phyloP scores from a whole-genome alignment of 2,329 filamentous ascomycete genomes.

The Allantophomopsis cytisporea region DNA sequence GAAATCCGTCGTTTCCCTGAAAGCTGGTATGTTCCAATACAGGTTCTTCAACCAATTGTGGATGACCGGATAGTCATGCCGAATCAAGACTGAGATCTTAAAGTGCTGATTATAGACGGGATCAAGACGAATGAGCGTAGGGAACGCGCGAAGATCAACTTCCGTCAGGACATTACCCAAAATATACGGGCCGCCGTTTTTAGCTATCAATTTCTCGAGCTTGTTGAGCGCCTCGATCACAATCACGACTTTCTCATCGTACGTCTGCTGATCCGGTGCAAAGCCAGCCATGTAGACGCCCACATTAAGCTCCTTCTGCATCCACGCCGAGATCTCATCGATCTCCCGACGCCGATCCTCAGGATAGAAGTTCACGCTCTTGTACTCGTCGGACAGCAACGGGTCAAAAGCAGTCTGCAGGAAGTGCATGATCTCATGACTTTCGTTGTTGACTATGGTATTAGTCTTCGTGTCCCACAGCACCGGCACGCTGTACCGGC shows the following conservation, averaged over 20 bases:
- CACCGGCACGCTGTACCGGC: conserved; percentile 53
- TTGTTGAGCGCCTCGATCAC: conserved; percentile 69
- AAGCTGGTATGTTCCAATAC: conserved; percentile 50
- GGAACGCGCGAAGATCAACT: conserved; percentile 60
- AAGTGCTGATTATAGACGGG: conserved; percentile 53
- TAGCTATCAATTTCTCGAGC: conserved; percentile 53
- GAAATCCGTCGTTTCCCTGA: conserved; percentile 24
- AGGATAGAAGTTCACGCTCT: conserved; percentile 53
- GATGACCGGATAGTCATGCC: conserved; percentile 39
- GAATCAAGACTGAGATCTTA: conserved; percentile 38
- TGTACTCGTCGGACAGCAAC: conserved; percentile 42
- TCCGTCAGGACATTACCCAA: conserved; percentile 67
- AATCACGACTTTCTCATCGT: conserved; percentile 55
- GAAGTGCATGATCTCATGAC: conserved; percentile 69
- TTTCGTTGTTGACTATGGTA: conserved; percentile 67
- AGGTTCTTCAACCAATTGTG: conserved; percentile 52
- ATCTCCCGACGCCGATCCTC: conserved; percentile 44
- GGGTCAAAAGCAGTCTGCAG: conserved; percentile 64
- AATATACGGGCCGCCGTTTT: conserved; percentile 44
- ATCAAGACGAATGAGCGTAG: conserved; percentile 52
- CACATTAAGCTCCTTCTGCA: conserved; percentile 57
- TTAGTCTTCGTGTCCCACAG: conserved; percentile 50
- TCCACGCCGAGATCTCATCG: conserved; percentile 67
- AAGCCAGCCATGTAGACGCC: conserved; percentile 68
- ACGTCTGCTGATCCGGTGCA: conserved; percentile 67